A percentile compares a stretch with the other conserved stretches of the same genome.
Evolutionary conservation across 768 basidiomycete species (phyloP).

Genomic region (Suillus tomentosus): DNA sequence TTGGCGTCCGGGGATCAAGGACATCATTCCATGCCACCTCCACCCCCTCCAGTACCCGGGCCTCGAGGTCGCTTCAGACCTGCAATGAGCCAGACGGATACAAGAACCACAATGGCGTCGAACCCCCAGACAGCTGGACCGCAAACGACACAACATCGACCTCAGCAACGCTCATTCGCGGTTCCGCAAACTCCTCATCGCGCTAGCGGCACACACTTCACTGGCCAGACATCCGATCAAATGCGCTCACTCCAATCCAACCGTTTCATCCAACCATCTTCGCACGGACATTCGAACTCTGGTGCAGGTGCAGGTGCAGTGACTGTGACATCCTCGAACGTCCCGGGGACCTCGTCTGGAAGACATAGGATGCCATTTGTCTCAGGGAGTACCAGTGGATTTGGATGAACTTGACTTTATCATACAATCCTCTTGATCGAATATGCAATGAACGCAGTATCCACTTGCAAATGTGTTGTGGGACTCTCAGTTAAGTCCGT

Average conservation of each 20-base stretch:
- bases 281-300: constrained; percentile 26
- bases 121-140: constrained; percentile 10
- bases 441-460: not conserved
- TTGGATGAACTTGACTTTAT: constrained; percentile 27
- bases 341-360: constrained; percentile 25
- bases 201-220: constrained; percentile 9
- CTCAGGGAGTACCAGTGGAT: constrained; percentile 35
- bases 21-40: constrained; percentile 34
- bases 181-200: constrained; percentile 31
- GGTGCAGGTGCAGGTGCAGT: constrained; percentile 9
- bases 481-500: not conserved
- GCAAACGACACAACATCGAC: constrained; percentile 25
- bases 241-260: constrained; percentile 24
- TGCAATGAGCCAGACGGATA: constrained; percentile 16
- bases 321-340: not conserved
- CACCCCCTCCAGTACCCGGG: constrained; percentile 23
- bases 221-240: constrained; percentile 1
- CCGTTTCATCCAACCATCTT: constrained; percentile 34
- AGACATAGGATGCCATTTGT: constrained; percentile 60
- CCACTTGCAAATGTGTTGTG: not conserved
- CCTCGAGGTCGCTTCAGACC: constrained; percentile 29
- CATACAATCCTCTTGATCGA: constrained; percentile 9
- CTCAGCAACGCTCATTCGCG: constrained; percentile 42
- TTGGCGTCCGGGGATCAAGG: constrained; percentile 28
- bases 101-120: constrained; percentile 17